Evolutionary conservation across 768 basidiomycete species (phyloP), one percentile per base, ranked within the genome.

Genomic region (Suillus spraguei): DNA sequence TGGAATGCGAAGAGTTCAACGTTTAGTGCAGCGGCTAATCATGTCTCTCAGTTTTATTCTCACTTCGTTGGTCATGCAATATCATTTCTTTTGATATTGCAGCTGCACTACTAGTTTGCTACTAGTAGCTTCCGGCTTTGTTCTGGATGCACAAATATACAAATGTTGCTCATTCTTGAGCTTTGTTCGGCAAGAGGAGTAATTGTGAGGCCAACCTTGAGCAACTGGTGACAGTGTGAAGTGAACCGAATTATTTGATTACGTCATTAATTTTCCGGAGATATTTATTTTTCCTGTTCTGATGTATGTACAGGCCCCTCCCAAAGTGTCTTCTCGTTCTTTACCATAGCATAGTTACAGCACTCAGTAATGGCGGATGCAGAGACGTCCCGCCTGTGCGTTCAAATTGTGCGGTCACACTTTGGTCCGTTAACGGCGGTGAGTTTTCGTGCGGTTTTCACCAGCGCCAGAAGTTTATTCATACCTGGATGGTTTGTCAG

Each of bases 361-460:
- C 20, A 20, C 56, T 20, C 56, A 32, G 41, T 33, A 39, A 91
- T 91, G 90, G 87, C 87, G 38, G 86, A 91, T 70, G 79, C 80
- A 42, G 83, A 90, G 67, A 87, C 85, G 5, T 79, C 82, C 46
- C 80, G 82, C 59, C 72, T 92, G 41, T 90, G 88, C 73, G 74
- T 77, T 53, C 85, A 90, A 70, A 84, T 90, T 42, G 79, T 90
- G 44, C 78, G 82, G 63, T 80, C 84, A 8, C 87, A 90, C 62
- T 91, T 91, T 67, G 90, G 89, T 0, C 78, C 82, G 14, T 76
- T 90, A 53, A 82, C 84, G 47, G 83, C 90, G 60, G 92, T 92
- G 69, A 78, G 87, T 68, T 36, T 36, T 20, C 39, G 13, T 22
- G 22, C 24, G 9, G 20, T 55, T 64, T 35, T 16, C 44, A 9